Percentiles rank a stretch among this genome's conserved stretches.
phyloP scores from a whole-genome alignment of 2,329 filamentous ascomycete species.

The Clonostachys byssicola region DNA sequence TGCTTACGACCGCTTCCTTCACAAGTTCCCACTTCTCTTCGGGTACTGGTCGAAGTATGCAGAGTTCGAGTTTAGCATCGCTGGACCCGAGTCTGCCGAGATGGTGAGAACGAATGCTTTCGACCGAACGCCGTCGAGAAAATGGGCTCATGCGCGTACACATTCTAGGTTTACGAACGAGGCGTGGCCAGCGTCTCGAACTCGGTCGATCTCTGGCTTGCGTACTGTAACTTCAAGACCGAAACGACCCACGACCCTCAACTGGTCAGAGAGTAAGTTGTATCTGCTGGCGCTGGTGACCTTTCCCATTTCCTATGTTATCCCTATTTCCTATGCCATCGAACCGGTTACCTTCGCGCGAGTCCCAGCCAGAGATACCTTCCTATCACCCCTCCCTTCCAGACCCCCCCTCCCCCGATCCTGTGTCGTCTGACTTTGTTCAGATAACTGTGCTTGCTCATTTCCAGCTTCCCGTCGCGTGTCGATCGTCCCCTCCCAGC shows the following conservation, averaged over 20 bases:
- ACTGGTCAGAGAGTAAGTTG: conserved; percentile 99
- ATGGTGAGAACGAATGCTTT: conserved; percentile 59
- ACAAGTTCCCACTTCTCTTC: conserved; percentile 92
- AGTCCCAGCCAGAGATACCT: not conserved
- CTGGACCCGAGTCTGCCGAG: conserved; percentile 92
- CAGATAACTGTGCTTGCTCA: conserved; percentile 26
- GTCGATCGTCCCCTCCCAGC: conserved; percentile 16
- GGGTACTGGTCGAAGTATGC: conserved; percentile 99
- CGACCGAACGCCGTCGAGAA: not conserved
- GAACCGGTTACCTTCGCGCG: conserved; percentile 58
- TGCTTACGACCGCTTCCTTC: conserved; percentile 87
- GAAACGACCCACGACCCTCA: conserved; percentile 94
- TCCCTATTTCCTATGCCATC: conserved; percentile 18
- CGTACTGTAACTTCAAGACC: conserved; percentile 97
- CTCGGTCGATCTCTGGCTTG: conserved; percentile 94
- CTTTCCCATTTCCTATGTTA: conserved; percentile 47
- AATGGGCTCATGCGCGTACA: not conserved
- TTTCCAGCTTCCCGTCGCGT: conserved; percentile 32
- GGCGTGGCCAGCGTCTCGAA: conserved; percentile 89
- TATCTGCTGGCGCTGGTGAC: conserved; percentile 59
- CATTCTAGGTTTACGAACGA: conserved; percentile 79
- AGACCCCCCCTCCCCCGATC: conserved; percentile 45
- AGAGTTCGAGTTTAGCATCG: conserved; percentile 94
- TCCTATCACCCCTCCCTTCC: no score
- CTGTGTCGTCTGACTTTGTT: conserved; percentile 59